Evolutionary conservation across 441 rosid genomes (phyloP).

Genomic region (Manihot esculenta): DNA sequence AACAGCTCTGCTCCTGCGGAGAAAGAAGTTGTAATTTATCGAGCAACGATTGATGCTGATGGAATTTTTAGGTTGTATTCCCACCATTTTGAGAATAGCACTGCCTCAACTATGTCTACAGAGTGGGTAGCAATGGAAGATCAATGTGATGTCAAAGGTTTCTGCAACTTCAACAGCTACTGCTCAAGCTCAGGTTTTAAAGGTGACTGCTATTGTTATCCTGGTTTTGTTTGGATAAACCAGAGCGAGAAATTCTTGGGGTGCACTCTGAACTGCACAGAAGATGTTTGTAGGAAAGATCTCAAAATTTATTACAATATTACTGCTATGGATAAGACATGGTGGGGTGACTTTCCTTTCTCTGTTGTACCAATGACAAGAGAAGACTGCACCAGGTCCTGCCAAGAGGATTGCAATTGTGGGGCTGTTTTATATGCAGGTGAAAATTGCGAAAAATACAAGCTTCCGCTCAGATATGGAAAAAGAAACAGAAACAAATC

Average conservation of each 20-base stretch:
- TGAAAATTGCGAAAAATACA: conserved; percentile 16
- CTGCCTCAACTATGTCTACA: neutral
- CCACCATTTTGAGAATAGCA: conserved; percentile 12
- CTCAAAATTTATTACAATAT: neutral
- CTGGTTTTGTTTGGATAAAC: conserved; percentile 8
- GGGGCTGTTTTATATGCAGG: conserved; percentile 4
- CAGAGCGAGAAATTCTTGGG: neutral
- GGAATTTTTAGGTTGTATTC: conserved; percentile 28
- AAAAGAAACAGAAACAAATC: neutral
- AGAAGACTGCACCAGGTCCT: conserved; percentile 19
- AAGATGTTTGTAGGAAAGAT: conserved; percentile 11
- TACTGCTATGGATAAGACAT: neutral
- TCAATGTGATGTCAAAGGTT: conserved; percentile 4
- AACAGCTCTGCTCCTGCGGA: neutral
- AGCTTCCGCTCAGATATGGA: conserved; percentile 21
- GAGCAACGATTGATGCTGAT: conserved; percentile 27
- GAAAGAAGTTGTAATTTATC: conserved; percentile 2
- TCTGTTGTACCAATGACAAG: neutral
- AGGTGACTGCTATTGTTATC: conserved; percentile 19
- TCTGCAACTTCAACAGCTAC: conserved; percentile 30
- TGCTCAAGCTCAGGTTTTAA: neutral
- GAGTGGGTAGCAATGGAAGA: neutral
- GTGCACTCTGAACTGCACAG: conserved; percentile 14
- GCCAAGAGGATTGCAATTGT: conserved; percentile 23
- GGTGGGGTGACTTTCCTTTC: conserved; percentile 2